A percentile compares a stretch with the other conserved stretches of the same genome.
phyloP scores from a whole-genome alignment of 2,329 filamentous ascomycete species.

The Fusarium succisae region DNA sequence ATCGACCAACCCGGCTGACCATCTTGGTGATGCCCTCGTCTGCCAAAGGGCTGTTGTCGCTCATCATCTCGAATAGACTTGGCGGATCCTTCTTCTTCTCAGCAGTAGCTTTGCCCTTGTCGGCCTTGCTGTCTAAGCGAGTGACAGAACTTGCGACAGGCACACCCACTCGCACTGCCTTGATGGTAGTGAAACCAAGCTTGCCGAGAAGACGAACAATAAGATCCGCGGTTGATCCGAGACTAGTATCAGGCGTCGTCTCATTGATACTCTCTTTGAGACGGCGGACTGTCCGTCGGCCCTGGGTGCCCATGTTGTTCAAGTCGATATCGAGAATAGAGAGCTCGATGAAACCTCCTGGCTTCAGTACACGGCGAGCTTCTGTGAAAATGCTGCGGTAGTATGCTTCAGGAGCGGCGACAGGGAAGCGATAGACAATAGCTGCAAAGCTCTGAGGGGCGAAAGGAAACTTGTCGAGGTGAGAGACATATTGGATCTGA shows the following conservation, averaged over 20 bases:
- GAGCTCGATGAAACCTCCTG: constrained; percentile 80
- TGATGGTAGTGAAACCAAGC: constrained; percentile 76
- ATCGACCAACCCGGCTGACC: constrained; percentile 87
- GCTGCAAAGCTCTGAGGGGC: constrained; percentile 78
- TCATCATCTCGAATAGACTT: no score
- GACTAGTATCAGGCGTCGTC: constrained; percentile 66
- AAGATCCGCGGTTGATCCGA: constrained; percentile 67
- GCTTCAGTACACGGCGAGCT: constrained; percentile 78
- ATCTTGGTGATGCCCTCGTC: no score
- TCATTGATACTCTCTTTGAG: constrained; percentile 66
- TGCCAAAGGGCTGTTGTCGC: constrained; percentile 39
- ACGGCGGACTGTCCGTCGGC: constrained; percentile 72
- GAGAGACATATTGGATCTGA: constrained; percentile 49
- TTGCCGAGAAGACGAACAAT: constrained; percentile 73
- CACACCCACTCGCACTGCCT: constrained; percentile 80
- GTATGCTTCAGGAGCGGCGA: constrained; percentile 71
- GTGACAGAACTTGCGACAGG: constrained; percentile 69
- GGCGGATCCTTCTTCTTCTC: constrained; percentile 48
- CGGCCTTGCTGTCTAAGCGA: constrained; percentile 34
- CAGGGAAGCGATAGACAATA: constrained; percentile 82
- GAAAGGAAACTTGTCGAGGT: constrained; percentile 76
- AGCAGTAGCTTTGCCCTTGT: constrained; percentile 20
- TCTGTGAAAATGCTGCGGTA: constrained; percentile 78
- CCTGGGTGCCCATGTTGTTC: constrained; percentile 76
- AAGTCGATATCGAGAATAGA: constrained; percentile 82